Percentiles rank a stretch among this genome's conserved stretches.
These are phyloP conservation scores for Bruguiera gymnorhiza DNA, from an alignment of 345 rosid species.

Conservation along the genomic window DNA sequence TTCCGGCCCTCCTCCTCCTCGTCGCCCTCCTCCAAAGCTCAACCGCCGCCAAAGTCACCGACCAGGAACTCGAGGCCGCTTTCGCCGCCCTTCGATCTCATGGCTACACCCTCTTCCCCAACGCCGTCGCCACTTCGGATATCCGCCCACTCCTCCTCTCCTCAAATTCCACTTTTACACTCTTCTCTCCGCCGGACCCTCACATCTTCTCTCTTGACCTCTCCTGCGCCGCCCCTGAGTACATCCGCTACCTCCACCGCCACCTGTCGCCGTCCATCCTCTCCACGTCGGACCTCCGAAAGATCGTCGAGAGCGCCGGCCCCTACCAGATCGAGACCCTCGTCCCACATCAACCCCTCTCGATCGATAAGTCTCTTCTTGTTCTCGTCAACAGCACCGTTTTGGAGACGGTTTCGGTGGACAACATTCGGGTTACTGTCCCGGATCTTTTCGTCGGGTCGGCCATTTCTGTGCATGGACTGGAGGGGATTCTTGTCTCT, in stretches of 20 bases:
- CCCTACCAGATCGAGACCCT: conserved; percentile 22
- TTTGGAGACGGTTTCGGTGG: conserved; percentile 13
- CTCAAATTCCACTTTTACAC: conserved; percentile 23
- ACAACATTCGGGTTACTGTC: conserved; percentile 22
- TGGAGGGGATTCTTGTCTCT: conserved; percentile 32
- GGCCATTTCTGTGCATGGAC: conserved; percentile 33
- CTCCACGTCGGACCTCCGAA: conserved; percentile 12
- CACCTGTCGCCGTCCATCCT: conserved; percentile 29
- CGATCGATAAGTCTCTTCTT: conserved; percentile 2
- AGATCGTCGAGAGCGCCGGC: not conserved
- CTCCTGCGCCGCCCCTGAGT: conserved; percentile 24
- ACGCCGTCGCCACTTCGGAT: conserved; percentile 33
- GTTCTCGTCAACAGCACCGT: conserved; percentile 10
- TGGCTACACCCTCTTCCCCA: conserved; percentile 38
- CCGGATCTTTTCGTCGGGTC: conserved; percentile 34
- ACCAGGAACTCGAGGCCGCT: conserved; percentile 28
- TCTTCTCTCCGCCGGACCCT: conserved; percentile 33
- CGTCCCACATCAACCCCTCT: conserved; percentile 14
- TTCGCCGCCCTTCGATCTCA: conserved; percentile 28
- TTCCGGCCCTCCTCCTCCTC: no score
- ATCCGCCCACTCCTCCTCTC: conserved; percentile 25
- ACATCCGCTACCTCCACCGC: conserved; percentile 24
- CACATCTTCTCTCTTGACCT: conserved; percentile 34
- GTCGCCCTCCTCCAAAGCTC: no score
- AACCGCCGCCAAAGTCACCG: conserved; percentile 4